Conservation (phyloP, 2,329 filamentous ascomycete genomes). For the Sarocladiaceae sp. region DNA sequence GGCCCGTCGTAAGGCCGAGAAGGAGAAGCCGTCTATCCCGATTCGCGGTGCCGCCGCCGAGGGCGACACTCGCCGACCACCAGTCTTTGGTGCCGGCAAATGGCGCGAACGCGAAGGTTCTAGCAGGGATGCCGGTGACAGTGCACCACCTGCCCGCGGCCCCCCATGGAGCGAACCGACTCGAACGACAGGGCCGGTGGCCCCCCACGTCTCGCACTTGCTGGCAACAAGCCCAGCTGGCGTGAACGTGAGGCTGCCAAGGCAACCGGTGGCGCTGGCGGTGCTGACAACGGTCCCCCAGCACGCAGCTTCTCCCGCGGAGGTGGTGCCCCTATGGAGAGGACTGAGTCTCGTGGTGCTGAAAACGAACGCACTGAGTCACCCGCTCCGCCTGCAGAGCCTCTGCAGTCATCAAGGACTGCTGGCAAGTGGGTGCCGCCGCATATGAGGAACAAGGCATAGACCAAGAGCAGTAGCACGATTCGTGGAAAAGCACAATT, state of each 20-base stretch:
- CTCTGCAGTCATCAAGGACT: conserved; percentile 47
- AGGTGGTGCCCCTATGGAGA: conserved; percentile 38
- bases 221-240: conserved; percentile 63
- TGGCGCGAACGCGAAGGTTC: conserved; percentile 38
- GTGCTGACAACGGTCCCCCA: conserved; percentile 36
- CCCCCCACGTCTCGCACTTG: conserved; percentile 59
- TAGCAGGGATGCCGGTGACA: conserved; percentile 23
- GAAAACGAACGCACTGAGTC: conserved; percentile 37
- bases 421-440: conserved; percentile 58
- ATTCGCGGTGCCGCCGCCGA: conserved; percentile 25
- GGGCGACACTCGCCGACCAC: conserved; percentile 27
- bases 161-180: conserved; percentile 40
- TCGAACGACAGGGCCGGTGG: conserved; percentile 43
- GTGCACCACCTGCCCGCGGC: conserved; percentile 22
- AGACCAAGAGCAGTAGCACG: not conserved
- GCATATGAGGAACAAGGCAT: conserved; percentile 32
- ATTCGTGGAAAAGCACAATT: not conserved
- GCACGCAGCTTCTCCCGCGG: conserved; percentile 32
- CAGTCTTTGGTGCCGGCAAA: conserved; percentile 31
- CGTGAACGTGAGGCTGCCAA: conserved; percentile 64
- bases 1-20: conserved; percentile 66
- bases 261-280: conserved; percentile 24
- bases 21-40: conserved; percentile 36
- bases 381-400: conserved; percentile 40
- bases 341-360: conserved; percentile 37